phyloP scores from a whole-genome alignment of 2,329 filamentous ascomycete genomes.

The Gremmenia infestans region DNA sequence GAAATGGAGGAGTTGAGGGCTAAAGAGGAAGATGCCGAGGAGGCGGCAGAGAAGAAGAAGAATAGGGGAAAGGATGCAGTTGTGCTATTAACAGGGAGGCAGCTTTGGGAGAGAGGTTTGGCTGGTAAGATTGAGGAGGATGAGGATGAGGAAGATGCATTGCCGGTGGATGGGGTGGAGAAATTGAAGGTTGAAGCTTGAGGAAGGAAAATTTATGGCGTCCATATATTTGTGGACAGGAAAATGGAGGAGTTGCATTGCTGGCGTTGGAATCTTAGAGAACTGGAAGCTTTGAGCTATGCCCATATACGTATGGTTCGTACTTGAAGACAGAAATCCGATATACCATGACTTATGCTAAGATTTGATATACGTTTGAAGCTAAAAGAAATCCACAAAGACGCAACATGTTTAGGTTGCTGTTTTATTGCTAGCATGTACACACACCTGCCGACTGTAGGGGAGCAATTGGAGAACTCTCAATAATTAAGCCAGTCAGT shows the following conservation, averaged over 20 bases:
- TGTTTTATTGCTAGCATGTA: no score
- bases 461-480: no score
- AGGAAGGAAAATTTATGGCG: slow-evolving; percentile 6
- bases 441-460: no score
- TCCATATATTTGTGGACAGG: neutral
- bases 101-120: slow-evolving; percentile 74
- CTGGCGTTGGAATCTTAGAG: slow-evolving; percentile 6
- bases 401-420: neutral
- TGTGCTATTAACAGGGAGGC: slow-evolving; percentile 63
- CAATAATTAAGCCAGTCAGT: no score
- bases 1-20: slow-evolving; percentile 74
- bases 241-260: slow-evolving; percentile 13
- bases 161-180: slow-evolving; percentile 56
- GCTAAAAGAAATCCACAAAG: neutral
- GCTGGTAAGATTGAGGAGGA: slow-evolving; percentile 62
- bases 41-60: slow-evolving; percentile 77
- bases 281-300: neutral
- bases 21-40: slow-evolving; percentile 67
- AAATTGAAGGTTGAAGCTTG: slow-evolving; percentile 63
- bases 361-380: neutral
- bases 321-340: neutral
- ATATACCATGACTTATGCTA: neutral
- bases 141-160: slow-evolving; percentile 56
- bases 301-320: neutral
- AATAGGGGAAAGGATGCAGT: slow-evolving; percentile 69